Evolutionary conservation across 345 rosid genomes (phyloP).

Genomic region (Eucalyptus lansdowneana): DNA sequence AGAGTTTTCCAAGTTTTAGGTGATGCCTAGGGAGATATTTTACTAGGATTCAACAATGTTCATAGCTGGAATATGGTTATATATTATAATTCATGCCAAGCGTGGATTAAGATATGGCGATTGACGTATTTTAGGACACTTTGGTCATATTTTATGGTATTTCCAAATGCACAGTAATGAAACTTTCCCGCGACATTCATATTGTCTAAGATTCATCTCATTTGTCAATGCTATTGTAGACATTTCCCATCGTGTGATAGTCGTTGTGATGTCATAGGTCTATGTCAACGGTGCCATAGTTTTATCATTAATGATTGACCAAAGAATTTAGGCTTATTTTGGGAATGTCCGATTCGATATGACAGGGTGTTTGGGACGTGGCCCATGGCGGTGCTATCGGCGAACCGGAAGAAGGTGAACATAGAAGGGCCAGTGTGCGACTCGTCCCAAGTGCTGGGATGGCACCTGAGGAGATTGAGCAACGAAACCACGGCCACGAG

Average conservation of each 20-base stretch:
- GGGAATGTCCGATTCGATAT: not conserved
- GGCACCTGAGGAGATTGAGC: slow-evolving; percentile 57
- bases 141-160: not conserved
- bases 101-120: not conserved
- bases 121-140: not conserved
- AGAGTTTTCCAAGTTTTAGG: not conserved
- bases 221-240: not conserved
- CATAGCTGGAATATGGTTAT: not conserved
- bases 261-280: not conserved
- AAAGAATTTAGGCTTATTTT: not conserved
- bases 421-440: slow-evolving; percentile 87
- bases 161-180: not conserved
- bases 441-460: slow-evolving; percentile 72
- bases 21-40: not conserved
- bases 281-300: not conserved
- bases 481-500: slow-evolving; percentile 10
- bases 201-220: not conserved
- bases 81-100: not conserved
- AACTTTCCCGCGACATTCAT: not conserved
- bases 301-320: not conserved
- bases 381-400: slow-evolving; percentile 67
- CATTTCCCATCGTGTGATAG: not conserved
- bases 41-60: not conserved
- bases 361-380: slow-evolving; percentile 83
- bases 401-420: slow-evolving; percentile 45